Base-by-base conservation (phyloP, 768 basidiomycete species). In the Tubosaeta sp. region DNA sequence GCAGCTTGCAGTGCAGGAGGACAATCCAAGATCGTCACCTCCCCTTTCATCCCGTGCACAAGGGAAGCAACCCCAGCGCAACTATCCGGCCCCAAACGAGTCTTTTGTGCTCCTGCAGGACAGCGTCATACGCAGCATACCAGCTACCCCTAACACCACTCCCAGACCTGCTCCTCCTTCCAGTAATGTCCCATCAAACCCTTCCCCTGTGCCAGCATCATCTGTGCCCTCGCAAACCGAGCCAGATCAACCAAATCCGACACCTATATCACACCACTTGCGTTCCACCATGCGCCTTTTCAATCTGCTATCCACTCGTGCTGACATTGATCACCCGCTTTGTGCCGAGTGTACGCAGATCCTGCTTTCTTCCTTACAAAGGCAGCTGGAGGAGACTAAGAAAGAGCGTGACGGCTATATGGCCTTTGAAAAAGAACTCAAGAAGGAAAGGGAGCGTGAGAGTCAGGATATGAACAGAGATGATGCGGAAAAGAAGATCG, bases 271-370 rank as follows among this genome's bases (percentile, higher is more conserved):
- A 35, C 83, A 87, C 67, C 86, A 87, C 61, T 72, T 91, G 52
- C 83, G 84, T 50, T 88, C 87, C 31, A 84, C 86, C 42, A 77
- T 79, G 53, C 82, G 82, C 18, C 75, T 93, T 34, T 86, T 90
- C 65, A 87, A 87, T 65, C 67, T 90, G 27, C 75, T 92, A 39
- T 88, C 89, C 12, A 80, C 84, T 49, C 76, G 84, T 38, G 84
- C 86, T 46, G 86, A 87, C 29, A 81, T 94, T 39, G 91, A 94
- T 65, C 94, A 97, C 65, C 96, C 96, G 6, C 77, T 99, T 8
- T 99, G 96, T 67, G 83, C 87, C 0, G 95, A 98, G 62, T 99
- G 96, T 69, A 91, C 94, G 3, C 85, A 89, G 60, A 78, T 87
- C 43, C 71, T 98, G 30, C 79, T 94, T 27, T 75, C 75, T 1